These are phyloP conservation scores for Mycena vulgaris DNA, from an alignment of 768 basidiomycete genomes.

Conservation along the genomic window DNA sequence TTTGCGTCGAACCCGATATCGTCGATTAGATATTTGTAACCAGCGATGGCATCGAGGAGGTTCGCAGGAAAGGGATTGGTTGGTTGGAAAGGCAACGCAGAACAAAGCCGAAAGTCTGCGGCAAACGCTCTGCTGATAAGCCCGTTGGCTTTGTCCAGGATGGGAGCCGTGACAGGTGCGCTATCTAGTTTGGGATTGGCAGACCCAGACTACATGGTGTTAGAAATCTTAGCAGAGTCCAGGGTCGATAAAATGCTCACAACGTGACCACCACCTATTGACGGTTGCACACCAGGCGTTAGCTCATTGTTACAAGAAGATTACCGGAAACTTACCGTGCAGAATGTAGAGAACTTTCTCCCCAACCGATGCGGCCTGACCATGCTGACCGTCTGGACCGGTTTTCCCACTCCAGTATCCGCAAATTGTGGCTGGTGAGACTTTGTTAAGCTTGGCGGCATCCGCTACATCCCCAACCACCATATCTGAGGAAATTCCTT, in stretches of 20 bases:
- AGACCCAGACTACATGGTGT: constrained; percentile 45
- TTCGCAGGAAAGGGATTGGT: constrained; percentile 81
- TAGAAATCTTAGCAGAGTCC: too few species aligned
- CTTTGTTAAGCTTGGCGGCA: not conserved
- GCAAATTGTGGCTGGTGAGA: not conserved
- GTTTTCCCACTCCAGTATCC: not conserved
- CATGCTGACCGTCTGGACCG: not conserved
- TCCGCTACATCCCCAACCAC: too few species aligned
- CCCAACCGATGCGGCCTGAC: not conserved
- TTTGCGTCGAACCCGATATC: constrained; percentile 70
- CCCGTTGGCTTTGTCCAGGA: constrained; percentile 56
- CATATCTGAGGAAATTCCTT: not conserved
- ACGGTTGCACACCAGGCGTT: too few species aligned
- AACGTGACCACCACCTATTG: too few species aligned
- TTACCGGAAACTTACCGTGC: not conserved
- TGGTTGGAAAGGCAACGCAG: constrained; percentile 57
- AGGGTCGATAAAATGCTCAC: not conserved
- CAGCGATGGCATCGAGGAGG: constrained; percentile 80
- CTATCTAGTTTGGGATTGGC: constrained; percentile 67
- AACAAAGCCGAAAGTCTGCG: constrained; percentile 81
- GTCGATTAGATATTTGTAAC: constrained; percentile 74
- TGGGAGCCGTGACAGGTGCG: constrained; percentile 58
- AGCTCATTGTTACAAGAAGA: too few species aligned
- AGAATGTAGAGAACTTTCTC: not conserved
- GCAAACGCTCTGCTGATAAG: constrained; percentile 66